phyloP scores from a whole-genome alignment of 768 basidiomycete genomes.

The Leccinum arenicola region DNA sequence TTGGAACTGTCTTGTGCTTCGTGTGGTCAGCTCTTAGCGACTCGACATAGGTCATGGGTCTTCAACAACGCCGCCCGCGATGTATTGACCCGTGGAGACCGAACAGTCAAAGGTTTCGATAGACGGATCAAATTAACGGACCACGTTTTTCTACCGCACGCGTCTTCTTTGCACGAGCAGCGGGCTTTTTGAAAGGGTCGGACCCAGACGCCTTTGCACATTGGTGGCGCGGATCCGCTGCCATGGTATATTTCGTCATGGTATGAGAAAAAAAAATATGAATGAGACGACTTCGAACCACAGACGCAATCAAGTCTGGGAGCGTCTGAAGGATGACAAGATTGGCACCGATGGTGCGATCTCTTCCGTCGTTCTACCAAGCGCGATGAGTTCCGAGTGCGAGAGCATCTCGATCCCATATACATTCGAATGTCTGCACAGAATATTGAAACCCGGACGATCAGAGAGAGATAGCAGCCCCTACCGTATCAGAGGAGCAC shows the following conservation, averaged over 20 bases:
- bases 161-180: conserved; percentile 59
- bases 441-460: conserved; percentile 3
- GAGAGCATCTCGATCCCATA: conserved; percentile 99
- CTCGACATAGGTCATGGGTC: conserved; percentile 75
- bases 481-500: conserved; percentile 92
- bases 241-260: conserved; percentile 85
- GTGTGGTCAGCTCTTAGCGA: conserved; percentile 80
- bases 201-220: conserved; percentile 78
- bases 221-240: conserved; percentile 66
- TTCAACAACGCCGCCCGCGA: conserved; percentile 92
- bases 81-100: conserved; percentile 95
- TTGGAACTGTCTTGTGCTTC: conserved; percentile 47
- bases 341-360: conserved; percentile 93
- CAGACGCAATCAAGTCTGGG: conserved; percentile 80
- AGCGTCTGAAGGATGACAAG: conserved; percentile 95
- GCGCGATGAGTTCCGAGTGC: conserved; percentile 86
- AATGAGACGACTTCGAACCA: neutral
- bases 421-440: conserved; percentile 78
- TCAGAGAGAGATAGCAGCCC: conserved; percentile 10
- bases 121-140: conserved; percentile 70
- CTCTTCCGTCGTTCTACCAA: conserved; percentile 65
- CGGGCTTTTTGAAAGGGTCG: conserved; percentile 87
- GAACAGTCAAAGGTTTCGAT: conserved; percentile 91
- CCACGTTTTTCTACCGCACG: conserved; percentile 63
- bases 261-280: neutral